Conservation (phyloP, 257 asterid genomes). For the Echites panduratus region DNA sequence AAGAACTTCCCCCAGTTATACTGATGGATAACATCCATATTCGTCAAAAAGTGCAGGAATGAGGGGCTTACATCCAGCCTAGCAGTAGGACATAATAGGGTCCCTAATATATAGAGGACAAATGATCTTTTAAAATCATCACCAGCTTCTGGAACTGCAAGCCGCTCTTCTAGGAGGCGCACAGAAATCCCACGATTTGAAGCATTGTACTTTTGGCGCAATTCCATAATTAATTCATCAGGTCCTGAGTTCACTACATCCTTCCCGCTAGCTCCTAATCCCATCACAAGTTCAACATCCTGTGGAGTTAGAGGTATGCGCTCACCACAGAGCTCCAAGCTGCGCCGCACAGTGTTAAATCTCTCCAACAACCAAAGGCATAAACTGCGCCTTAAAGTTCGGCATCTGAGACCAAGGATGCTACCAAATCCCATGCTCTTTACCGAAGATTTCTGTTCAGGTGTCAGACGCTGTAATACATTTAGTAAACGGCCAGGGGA, state of each 20-base stretch:
- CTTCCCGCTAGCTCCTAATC: conserved; percentile 83
- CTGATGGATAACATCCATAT: conserved; percentile 87
- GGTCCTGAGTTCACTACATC: conserved; percentile 96
- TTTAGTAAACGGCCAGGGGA: conserved; percentile 92
- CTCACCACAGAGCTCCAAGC: conserved; percentile 89
- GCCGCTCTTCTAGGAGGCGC: conserved; percentile 77
- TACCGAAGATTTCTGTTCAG: conserved; percentile 80
- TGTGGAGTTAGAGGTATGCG: conserved; percentile 86
- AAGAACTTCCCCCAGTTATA: conserved; percentile 97
- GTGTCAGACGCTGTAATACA: conserved; percentile 73
- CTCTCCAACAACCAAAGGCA: conserved; percentile 94
- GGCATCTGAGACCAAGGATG: conserved; percentile 85
- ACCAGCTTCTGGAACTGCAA: conserved; percentile 89
- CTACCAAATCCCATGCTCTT: conserved; percentile 98
- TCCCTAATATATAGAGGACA: conserved; percentile 89
- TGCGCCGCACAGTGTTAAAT: conserved; percentile 80
- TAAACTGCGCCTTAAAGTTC: conserved; percentile 86
- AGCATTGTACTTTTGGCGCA: conserved; percentile 83
- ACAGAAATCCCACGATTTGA: conserved; percentile 94
- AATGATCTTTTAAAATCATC: conserved; percentile 95
- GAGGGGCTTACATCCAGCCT: conserved; percentile 97
- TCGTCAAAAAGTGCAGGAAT: conserved; percentile 84
- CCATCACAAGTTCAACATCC: conserved; percentile 97
- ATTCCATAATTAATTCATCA: conserved; percentile 71
- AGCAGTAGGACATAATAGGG: conserved; percentile 92